phyloP scores from a whole-genome alignment of 176 grass and related monocot genomes.

The Alloteropsis semialata region DNA sequence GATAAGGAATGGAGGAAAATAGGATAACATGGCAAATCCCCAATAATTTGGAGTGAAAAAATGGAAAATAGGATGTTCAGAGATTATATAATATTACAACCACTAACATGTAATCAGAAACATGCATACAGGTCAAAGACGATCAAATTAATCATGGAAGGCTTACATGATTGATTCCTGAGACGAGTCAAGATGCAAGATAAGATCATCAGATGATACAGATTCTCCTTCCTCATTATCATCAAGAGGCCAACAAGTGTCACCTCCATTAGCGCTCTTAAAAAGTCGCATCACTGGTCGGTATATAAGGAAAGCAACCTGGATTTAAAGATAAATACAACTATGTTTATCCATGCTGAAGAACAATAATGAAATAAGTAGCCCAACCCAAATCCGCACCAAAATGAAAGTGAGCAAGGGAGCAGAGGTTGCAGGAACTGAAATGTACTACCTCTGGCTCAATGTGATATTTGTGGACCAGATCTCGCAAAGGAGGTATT shows the following conservation, averaged over 20 bases:
- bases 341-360: slow-evolving; percentile 15
- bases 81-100: not conserved
- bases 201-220: slow-evolving; percentile 68
- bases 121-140: slow-evolving; percentile 1
- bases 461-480: slow-evolving; percentile 92
- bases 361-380: slow-evolving; percentile 5
- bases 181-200: slow-evolving; percentile 61
- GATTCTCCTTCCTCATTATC: slow-evolving; percentile 63
- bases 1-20: not conserved
- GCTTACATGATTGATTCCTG: slow-evolving; percentile 71
- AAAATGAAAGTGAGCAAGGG: not conserved
- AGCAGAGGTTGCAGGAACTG: not conserved
- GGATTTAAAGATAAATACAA: slow-evolving; percentile 37
- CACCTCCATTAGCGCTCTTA: slow-evolving; percentile 55
- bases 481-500: slow-evolving; percentile 76
- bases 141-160: slow-evolving; percentile 27
- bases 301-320: slow-evolving; percentile 99
- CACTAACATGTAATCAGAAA: not conserved
- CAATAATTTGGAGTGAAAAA: not conserved
- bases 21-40: not conserved
- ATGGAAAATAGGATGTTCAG: not conserved
- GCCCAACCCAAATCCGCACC: not conserved
- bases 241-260: slow-evolving; percentile 86
- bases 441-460: slow-evolving; percentile 81
- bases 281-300: slow-evolving; percentile 99